phyloP scores from a whole-genome alignment of 495 filamentous ascomycete genomes.

The Podospora conica region DNA sequence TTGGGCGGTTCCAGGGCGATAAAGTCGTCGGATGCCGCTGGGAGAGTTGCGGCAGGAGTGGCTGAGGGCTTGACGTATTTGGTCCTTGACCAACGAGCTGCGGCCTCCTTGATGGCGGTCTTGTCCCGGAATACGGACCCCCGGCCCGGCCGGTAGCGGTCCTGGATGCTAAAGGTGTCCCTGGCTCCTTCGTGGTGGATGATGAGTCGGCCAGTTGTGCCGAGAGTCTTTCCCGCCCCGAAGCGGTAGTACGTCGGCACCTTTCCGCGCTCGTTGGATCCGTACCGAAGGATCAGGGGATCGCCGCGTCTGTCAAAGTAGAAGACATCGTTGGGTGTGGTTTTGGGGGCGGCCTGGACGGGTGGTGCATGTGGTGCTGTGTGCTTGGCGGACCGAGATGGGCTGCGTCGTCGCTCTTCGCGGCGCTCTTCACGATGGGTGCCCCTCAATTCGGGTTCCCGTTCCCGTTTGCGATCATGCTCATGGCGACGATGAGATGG shows the following conservation, averaged over 20 bases:
- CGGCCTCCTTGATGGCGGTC: constrained; percentile 29
- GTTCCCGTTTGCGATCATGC: background rate
- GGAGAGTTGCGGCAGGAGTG: background rate
- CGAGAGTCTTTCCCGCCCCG: constrained; percentile 36
- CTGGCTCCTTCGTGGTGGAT: constrained; percentile 30
- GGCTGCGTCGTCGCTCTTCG: background rate
- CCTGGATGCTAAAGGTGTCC: constrained; percentile 33
- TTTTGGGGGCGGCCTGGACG: background rate
- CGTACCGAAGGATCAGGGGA: constrained; percentile 39
- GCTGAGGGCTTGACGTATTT: constrained; percentile 21
- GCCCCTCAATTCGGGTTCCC: background rate
- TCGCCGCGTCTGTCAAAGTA: constrained; percentile 40
- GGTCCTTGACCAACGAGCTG: constrained; percentile 17
- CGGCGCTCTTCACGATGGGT: background rate
- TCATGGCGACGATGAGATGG: background rate
- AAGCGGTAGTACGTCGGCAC: constrained; percentile 39
- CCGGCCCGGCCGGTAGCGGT: constrained; percentile 15
- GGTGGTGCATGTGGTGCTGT: background rate
- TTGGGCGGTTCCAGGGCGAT: constrained; percentile 31
- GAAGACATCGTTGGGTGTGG: constrained; percentile 21
- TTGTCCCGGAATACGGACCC: constrained; percentile 37
- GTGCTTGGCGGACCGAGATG: background rate
- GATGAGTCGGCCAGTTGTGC: constrained; percentile 29
- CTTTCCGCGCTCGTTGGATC: constrained; percentile 33
- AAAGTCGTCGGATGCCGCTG: constrained; percentile 29